Evolutionary conservation across 2,329 filamentous ascomycete species (phyloP).

Genomic region (Tolypocladium sp.): DNA sequence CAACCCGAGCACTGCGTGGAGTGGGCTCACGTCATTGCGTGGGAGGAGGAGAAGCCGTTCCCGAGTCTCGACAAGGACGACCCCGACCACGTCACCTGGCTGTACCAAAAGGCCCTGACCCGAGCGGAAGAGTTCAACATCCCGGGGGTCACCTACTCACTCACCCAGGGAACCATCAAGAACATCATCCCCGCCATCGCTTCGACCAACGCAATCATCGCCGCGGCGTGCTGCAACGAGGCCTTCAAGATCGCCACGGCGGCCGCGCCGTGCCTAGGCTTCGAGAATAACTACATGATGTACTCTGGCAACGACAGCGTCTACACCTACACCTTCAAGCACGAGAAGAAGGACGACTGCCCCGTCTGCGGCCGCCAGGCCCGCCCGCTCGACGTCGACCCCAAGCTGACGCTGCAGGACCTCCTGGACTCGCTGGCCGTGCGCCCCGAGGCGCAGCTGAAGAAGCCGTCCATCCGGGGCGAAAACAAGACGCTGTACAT

Average conservation of each 20-base stretch:
- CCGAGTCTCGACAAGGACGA: slow-evolving; percentile 89
- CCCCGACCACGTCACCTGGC: slow-evolving; percentile 94
- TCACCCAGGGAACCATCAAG: slow-evolving; percentile 96
- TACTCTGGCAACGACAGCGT: slow-evolving; percentile 93
- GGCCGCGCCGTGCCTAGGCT: slow-evolving; percentile 69
- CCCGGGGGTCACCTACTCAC: slow-evolving; percentile 81
- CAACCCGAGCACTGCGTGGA: slow-evolving; percentile 98
- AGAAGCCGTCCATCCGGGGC: slow-evolving; percentile 76
- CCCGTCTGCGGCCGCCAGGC: slow-evolving; percentile 85
- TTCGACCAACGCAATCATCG: slow-evolving; percentile 94
- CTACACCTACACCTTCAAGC: slow-evolving; percentile 95
- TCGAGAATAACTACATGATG: slow-evolving; percentile 94
- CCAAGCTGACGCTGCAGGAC: slow-evolving; percentile 65
- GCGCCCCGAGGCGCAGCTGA: slow-evolving; percentile 82
- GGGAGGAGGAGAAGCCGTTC: slow-evolving; percentile 80
- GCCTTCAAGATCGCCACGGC: slow-evolving; percentile 87
- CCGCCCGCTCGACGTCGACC: slow-evolving; percentile 63
- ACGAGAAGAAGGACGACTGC: slow-evolving; percentile 89
- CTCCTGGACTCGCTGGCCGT: slow-evolving; percentile 78
- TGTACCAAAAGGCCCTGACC: slow-evolving; percentile 74
- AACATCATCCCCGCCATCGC: slow-evolving; percentile 99
- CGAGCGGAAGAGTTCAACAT: slow-evolving; percentile 88
- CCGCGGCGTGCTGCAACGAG: slow-evolving; percentile 92
- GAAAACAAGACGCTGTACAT: slow-evolving; percentile 85
- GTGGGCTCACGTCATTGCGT: slow-evolving; percentile 97